These are phyloP conservation scores for Eutypa lata DNA, from an alignment of 2,329 filamentous ascomycete species.

Conservation along the genomic window DNA sequence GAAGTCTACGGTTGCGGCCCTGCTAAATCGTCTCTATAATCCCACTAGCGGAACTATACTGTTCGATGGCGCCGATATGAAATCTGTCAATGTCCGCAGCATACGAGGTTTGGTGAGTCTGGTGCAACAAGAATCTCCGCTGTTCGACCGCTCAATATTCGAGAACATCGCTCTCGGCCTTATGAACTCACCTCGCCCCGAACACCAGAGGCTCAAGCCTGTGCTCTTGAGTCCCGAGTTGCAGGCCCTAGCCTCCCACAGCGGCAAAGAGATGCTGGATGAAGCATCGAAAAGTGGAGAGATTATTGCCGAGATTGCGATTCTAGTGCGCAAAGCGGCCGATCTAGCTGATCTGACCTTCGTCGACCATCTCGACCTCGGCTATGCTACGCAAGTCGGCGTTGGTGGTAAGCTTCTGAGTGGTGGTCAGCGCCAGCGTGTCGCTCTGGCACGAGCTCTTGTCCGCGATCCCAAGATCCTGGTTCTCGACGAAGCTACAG, in stretches of 20 bases:
- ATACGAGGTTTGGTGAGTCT: conserved; percentile 40
- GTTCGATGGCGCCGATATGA: conserved; percentile 43
- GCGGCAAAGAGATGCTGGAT: conserved; percentile 20
- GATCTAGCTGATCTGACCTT: conserved; percentile 52
- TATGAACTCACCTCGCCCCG: conserved; percentile 38
- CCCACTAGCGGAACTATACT: conserved; percentile 43
- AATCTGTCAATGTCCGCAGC: conserved; percentile 39
- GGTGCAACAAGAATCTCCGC: conserved; percentile 44
- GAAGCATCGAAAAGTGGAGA: conserved; percentile 15
- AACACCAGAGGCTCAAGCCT: conserved; percentile 34
- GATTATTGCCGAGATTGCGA: conserved; percentile 39
- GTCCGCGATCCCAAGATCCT: conserved; percentile 56
- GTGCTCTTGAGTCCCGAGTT: conserved; percentile 41
- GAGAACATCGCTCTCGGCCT: conserved; percentile 51
- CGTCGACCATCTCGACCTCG: conserved; percentile 50
- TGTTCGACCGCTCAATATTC: conserved; percentile 44
- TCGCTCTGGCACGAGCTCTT: conserved; percentile 56
- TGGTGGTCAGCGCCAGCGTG: conserved; percentile 59
- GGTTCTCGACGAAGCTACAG: conserved; percentile 61
- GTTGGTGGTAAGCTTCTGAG: conserved; percentile 52
- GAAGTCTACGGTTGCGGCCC: conserved; percentile 32
- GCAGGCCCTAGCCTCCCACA: conserved; percentile 37
- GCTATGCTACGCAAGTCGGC: conserved; percentile 52
- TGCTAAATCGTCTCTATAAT: conserved; percentile 54
- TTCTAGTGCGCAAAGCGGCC: conserved; percentile 44